Evolutionary conservation across 2,329 filamentous ascomycete genomes (phyloP).

Genomic region (Apiospora malaysiana): DNA sequence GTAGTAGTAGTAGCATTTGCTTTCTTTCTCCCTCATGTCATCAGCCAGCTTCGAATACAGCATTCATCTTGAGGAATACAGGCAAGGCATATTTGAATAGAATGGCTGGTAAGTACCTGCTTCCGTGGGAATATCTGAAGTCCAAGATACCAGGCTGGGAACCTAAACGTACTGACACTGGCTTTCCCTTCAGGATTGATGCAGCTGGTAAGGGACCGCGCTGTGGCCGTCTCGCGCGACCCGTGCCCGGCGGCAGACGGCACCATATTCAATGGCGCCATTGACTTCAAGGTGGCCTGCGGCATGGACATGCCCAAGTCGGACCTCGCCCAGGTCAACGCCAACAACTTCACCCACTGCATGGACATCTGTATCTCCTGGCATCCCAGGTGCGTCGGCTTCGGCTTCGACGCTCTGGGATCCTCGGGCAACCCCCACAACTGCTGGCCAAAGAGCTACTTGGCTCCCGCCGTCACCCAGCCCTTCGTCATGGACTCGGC

Average conservation of each 20-base stretch:
- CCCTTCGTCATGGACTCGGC: neutral
- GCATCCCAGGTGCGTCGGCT: neutral
- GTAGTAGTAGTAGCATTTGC: too few species aligned
- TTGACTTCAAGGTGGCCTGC: constrained; percentile 8
- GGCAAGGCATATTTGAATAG: neutral
- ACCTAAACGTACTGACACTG: neutral
- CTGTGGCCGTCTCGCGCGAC: neutral
- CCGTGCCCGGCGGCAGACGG: constrained; percentile 6
- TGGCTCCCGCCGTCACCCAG: constrained; percentile 1
- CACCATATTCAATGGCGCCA: neutral
- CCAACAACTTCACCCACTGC: constrained; percentile 12
- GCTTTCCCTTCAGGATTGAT: neutral
- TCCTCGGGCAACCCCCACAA: neutral
- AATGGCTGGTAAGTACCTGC: neutral
- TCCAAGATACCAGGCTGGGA: too few species aligned
- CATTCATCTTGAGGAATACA: neutral
- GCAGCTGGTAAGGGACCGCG: neutral
- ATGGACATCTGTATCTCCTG: constrained; percentile 5
- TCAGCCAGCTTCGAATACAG: neutral
- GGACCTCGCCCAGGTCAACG: neutral
- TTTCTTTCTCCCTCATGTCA: neutral
- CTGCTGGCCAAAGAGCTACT: neutral
- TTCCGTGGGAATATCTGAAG: neutral
- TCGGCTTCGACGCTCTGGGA: neutral
- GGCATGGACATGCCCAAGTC: constrained; percentile 4